A percentile compares a stretch with the other conserved stretches of the same genome.
Evolutionary conservation across 1,139 yeast species (phyloP).

Genomic region (Diutina sp.): DNA sequence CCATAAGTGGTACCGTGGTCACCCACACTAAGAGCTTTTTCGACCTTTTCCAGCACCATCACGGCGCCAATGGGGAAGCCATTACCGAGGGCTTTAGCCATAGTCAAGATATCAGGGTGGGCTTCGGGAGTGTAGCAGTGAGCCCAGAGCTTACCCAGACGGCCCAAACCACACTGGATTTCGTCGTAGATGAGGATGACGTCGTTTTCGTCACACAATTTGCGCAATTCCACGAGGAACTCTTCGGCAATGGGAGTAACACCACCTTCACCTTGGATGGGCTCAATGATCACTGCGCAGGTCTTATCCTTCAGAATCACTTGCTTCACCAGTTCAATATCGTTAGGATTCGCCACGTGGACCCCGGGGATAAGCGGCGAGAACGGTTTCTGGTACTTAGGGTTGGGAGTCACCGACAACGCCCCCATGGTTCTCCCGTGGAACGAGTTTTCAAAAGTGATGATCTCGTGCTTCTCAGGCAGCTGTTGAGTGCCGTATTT

Average conservation of each 20-base stretch:
- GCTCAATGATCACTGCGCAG: slow-evolving; percentile 90
- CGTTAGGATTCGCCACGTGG: slow-evolving; percentile 46
- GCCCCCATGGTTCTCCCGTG: slow-evolving; percentile 97
- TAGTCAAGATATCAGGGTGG: slow-evolving; percentile 86
- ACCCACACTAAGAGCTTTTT: slow-evolving; percentile 62
- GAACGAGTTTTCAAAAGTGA: slow-evolving; percentile 80
- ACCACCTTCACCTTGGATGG: slow-evolving; percentile 98
- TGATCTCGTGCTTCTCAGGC: slow-evolving; percentile 55
- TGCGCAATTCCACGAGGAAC: slow-evolving; percentile 53
- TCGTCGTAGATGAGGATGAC: slow-evolving; percentile 84
- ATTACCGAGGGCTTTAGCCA: slow-evolving; percentile 94
- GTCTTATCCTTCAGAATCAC: slow-evolving; percentile 55
- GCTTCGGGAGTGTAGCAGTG: slow-evolving; percentile 68
- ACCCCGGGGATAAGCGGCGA: slow-evolving; percentile 85
- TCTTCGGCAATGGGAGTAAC: slow-evolving; percentile 53
- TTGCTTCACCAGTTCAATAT: slow-evolving; percentile 43
- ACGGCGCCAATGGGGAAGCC: slow-evolving; percentile 98
- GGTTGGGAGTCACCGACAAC: slow-evolving; percentile 79
- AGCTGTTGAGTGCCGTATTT: slow-evolving; percentile 54
- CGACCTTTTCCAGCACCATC: slow-evolving; percentile 70
- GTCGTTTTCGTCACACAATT: slow-evolving; percentile 56
- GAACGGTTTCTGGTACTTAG: slow-evolving; percentile 85
- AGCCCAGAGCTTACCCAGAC: slow-evolving; percentile 92
- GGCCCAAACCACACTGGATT: slow-evolving; percentile 92
- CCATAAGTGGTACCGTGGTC: slow-evolving; percentile 98